Evolutionary conservation across 768 basidiomycete genomes (phyloP).

Genomic region (Macrocybe gigantea): DNA sequence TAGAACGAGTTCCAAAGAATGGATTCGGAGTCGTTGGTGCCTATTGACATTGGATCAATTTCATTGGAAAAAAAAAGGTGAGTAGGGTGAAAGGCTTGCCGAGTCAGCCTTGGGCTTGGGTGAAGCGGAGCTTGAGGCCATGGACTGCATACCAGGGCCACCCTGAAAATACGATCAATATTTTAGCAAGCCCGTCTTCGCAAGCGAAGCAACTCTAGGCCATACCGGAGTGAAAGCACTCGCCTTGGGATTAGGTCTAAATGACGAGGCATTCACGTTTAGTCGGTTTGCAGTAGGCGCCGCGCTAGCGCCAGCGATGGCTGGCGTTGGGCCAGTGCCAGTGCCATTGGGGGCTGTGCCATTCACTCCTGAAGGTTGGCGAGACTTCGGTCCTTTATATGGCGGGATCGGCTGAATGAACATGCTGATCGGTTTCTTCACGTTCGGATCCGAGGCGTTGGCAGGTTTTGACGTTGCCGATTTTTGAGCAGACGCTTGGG

Average conservation of each 20-base stretch:
- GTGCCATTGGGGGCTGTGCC: constrained; percentile 18
- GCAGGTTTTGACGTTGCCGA: constrained; percentile 18
- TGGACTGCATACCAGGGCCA: constrained; percentile 13
- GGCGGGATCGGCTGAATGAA: constrained; percentile 87
- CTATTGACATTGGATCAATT: constrained; percentile 8
- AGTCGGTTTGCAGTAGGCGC: constrained; percentile 49
- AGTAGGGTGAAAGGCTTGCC: constrained; percentile 23
- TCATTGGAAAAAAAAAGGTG: neutral
- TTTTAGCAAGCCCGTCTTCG: too few relatives aligned
- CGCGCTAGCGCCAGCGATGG: constrained; percentile 34
- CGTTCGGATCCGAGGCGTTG: constrained; percentile 23
- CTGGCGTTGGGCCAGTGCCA: constrained; percentile 10
- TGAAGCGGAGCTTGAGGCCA: constrained; percentile 38
- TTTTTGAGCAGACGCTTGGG: constrained; percentile 14
- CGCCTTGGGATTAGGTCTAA: constrained; percentile 84
- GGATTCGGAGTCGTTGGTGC: constrained; percentile 61
- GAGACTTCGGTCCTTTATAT: constrained; percentile 63
- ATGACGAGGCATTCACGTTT: constrained; percentile 87
- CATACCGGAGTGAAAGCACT: constrained; percentile 64
- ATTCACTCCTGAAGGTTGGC: constrained; percentile 24
- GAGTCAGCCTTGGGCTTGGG: constrained; percentile 55
- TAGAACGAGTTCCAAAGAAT: constrained; percentile 80
- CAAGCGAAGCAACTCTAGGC: too few relatives aligned
- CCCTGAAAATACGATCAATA: neutral
- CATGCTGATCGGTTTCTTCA: constrained; percentile 53